Evolutionary conservation across 2,329 filamentous ascomycete species (phyloP).

Genomic region (Emydomyces testavorans): DNA sequence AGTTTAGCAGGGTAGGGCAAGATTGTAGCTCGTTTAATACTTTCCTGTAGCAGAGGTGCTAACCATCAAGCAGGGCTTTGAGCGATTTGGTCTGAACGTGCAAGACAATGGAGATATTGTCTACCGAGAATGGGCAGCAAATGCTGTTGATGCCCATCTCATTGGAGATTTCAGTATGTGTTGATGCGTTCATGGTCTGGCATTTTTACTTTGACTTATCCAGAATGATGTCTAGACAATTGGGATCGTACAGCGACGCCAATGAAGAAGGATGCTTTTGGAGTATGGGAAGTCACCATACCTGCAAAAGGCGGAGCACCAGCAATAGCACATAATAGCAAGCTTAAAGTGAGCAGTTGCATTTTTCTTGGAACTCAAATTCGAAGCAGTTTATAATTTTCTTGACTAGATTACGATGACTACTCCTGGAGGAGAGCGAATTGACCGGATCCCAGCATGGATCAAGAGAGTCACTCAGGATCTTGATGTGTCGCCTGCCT

Average conservation of each 20-base stretch:
- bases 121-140: conserved; percentile 95
- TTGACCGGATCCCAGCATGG: conserved; percentile 88
- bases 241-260: conserved; percentile 76
- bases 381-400: background rate
- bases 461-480: conserved; percentile 97
- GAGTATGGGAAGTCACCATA: conserved; percentile 73
- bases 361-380: background rate
- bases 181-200: background rate
- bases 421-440: conserved; percentile 63
- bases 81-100: conserved; percentile 77
- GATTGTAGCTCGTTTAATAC: background rate
- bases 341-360: conserved; percentile 64
- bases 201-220: background rate
- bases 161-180: conserved; percentile 85
- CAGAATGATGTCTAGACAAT: conserved; percentile 47
- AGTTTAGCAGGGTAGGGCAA: conserved; percentile 64
- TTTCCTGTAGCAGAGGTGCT: background rate
- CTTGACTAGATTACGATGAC: conserved; percentile 65
- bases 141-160: conserved; percentile 70
- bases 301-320: conserved; percentile 62
- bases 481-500: conserved; percentile 73
- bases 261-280: conserved; percentile 77
- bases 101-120: conserved; percentile 69
- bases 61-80: conserved; percentile 53
- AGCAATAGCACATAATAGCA: conserved; percentile 83